Percentiles rank a stretch among this genome's conserved stretches.
Conservation (phyloP, 768 basidiomycete genomes). For the Pholiota conissans region DNA sequence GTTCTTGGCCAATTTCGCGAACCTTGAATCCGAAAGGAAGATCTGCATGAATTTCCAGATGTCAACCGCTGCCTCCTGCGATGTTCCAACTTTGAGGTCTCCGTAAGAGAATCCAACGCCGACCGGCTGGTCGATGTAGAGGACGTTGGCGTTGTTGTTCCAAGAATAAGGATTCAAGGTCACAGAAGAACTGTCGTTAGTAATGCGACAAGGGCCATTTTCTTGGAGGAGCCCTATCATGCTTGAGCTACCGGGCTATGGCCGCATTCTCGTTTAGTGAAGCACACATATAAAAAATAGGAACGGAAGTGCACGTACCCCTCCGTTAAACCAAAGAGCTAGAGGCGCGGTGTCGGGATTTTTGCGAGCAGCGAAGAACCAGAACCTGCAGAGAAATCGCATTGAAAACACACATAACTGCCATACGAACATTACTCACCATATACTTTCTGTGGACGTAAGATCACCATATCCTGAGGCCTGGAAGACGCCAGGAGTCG, state of each 20-base stretch:
- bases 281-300: not conserved
- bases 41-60: constrained; percentile 67
- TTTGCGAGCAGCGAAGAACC: constrained; percentile 66
- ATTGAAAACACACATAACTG: not conserved
- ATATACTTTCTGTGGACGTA: constrained; percentile 55
- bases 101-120: constrained; percentile 67
- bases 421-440: constrained; percentile 31
- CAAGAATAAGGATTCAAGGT: constrained; percentile 55
- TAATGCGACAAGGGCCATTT: constrained; percentile 71
- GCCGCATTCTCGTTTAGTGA: not conserved
- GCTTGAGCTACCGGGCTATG: constrained; percentile 53
- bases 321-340: constrained; percentile 69
- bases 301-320: constrained; percentile 32
- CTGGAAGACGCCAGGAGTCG: constrained; percentile 59
- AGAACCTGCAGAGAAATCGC: constrained; percentile 45
- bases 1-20: constrained; percentile 42
- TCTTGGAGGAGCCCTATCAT: constrained; percentile 75
- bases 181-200: constrained; percentile 50
- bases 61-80: constrained; percentile 53
- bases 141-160: constrained; percentile 56
- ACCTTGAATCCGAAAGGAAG: constrained; percentile 55
- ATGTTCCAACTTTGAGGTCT: constrained; percentile 46
- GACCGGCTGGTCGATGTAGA: constrained; percentile 67
- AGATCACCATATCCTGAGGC: constrained; percentile 68
- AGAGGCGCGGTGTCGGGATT: constrained; percentile 63